Conservation (phyloP, 2,329 filamentous ascomycete species). For the Ceratocystis diversiconidia region DNA sequence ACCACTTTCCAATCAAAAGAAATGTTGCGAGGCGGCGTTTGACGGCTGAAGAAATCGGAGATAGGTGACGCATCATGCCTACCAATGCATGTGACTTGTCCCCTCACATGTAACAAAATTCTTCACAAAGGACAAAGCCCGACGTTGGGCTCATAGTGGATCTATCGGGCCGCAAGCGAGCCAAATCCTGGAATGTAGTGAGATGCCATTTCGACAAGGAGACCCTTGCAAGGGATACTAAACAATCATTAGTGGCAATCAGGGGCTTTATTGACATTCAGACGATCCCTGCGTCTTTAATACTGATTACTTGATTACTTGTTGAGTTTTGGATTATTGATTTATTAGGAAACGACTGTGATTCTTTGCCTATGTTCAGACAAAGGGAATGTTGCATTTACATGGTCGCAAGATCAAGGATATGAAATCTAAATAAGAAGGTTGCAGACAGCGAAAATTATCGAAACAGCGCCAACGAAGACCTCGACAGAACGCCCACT, state of each 20-base stretch:
- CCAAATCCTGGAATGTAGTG: not conserved
- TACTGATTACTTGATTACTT: not conserved
- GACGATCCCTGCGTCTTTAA: not conserved
- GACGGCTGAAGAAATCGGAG: not conserved
- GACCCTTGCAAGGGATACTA: not conserved
- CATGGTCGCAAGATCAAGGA: not conserved
- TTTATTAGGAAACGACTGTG: not conserved
- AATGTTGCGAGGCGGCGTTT: not conserved
- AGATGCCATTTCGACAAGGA: not conserved
- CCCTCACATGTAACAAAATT: not conserved
- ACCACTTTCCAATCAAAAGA: too few relatives aligned
- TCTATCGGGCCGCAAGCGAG: not conserved
- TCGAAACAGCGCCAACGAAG: not conserved
- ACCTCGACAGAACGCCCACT: not conserved
- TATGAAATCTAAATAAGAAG: not conserved
- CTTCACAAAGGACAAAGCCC: not conserved
- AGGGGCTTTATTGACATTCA: not conserved
- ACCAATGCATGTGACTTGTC: not conserved
- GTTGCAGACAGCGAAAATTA: slow-evolving; percentile 9
- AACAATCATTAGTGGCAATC: not conserved
- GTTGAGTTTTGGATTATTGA: not conserved
- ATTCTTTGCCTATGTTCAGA: not conserved
- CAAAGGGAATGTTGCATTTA: not conserved
- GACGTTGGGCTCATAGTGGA: not conserved
- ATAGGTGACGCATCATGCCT: not conserved